Base-by-base conservation (phyloP, 495 filamentous ascomycete species). In the Podospora pseudocomata region DNA sequence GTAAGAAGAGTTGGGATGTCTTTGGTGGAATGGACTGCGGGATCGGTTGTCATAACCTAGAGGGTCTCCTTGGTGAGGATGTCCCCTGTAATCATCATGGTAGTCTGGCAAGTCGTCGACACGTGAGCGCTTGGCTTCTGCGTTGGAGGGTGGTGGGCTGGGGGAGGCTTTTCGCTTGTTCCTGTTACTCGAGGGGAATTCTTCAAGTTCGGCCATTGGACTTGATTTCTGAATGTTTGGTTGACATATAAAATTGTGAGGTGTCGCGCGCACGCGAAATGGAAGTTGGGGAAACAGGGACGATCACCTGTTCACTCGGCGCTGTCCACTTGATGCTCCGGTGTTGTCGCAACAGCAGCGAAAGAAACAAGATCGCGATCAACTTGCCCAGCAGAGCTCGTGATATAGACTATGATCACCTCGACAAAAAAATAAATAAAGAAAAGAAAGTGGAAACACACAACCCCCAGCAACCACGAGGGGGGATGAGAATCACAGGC, bases 141-240 rank as follows among this genome's bases (percentile, higher is more conserved):
- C 65, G 63, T 70, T 67, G 3, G 72, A 67, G 2, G 57, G 23
- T 1, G 54, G 11, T 4, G 67, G 67, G 15, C 71, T 70, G 0
- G 70, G 66, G 7, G 76, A 72, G 11, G 73, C 73, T 63, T 73
- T 76, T 63, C 74, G 67, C 63, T 78, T 78, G 28, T 61, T 23
- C 20, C 20, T 68, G 15, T 69, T 39, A 20, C 28, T 16, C 5
- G 55, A 15, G 9, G 70, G 61, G 30, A 32, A 32, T 13, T 72
- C 66, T 5, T 16, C 9, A 13, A 67, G 64, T 0, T 58, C 65
- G 67, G 68, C 72, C 44, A 27, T 32, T 28, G 63, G 15, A 13
- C 1, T 23, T 28, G 34, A 13, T 32, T 0, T 11, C 39, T 49
- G 39, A 13, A 49, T 11, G 15, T 49, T 11, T 49, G 9, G 9